Conservation (phyloP, 345 rosid species). For the Populus ilicifolia region DNA sequence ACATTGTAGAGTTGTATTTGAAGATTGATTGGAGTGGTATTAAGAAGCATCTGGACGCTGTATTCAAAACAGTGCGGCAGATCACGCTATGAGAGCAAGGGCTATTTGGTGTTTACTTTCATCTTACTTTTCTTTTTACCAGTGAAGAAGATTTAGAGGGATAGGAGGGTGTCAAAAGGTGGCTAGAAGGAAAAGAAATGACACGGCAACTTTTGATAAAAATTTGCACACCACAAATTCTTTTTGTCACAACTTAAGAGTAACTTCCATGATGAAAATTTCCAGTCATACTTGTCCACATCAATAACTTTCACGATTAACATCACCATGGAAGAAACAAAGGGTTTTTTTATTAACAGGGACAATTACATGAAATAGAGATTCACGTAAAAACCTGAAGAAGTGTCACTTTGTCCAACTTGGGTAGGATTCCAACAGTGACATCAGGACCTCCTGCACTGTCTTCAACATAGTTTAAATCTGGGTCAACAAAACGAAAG, state of each 20-base stretch:
- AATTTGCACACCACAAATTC: not conserved
- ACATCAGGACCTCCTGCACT: constrained; percentile 98
- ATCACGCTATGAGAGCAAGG: too few relatives aligned
- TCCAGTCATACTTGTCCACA: not conserved
- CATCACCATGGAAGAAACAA: not conserved
- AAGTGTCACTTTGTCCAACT: constrained; percentile 88
- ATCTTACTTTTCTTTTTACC: too few relatives aligned
- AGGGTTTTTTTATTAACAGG: not conserved
- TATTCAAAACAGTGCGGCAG: too few relatives aligned
- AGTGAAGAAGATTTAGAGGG: too few relatives aligned
- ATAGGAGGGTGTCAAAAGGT: not conserved
- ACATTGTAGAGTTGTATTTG: too few relatives aligned
- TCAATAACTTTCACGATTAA: not conserved
- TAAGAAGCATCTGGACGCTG: too few relatives aligned
- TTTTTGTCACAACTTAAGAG: not conserved
- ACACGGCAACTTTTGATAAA: not conserved
- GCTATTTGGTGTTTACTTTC: too few relatives aligned
- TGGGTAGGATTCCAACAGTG: constrained; percentile 79
- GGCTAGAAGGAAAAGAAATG: not conserved
- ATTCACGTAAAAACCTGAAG: constrained; percentile 61
- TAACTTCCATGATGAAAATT: not conserved
- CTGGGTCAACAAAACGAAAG: constrained; percentile 26
- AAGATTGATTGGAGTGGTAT: not conserved
- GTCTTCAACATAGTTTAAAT: constrained; percentile 86
- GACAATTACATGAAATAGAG: constrained; percentile 1